Evolutionary conservation across 1,284 basidiomycete genomes (phyloP).

Genomic region (Mycena citricolor): DNA sequence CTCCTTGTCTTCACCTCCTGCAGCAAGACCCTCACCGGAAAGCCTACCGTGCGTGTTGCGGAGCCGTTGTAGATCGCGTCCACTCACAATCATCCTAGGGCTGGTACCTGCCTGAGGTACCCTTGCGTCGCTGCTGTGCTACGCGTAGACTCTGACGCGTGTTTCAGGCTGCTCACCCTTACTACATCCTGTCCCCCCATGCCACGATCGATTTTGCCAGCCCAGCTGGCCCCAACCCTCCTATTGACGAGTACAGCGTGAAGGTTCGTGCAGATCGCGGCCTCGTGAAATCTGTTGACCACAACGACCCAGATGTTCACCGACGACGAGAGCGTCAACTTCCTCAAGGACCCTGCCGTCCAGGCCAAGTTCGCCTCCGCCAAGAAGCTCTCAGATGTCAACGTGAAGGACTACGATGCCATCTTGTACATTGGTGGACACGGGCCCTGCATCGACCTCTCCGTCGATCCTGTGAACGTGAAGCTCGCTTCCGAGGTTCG

Average conservation of each 20-base stretch:
- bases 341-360: slow-evolving; percentile 61
- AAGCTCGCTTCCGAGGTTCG: slow-evolving; percentile 52
- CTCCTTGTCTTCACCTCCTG: slow-evolving; percentile 79
- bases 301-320: slow-evolving; percentile 46
- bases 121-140: too few relatives aligned
- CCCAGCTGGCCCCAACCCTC: slow-evolving; percentile 71
- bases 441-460: slow-evolving; percentile 70
- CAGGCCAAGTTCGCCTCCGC: slow-evolving; percentile 59
- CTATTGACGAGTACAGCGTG: slow-evolving; percentile 64
- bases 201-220: slow-evolving; percentile 69
- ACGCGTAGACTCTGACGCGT: too few relatives aligned
- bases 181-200: slow-evolving; percentile 63
- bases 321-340: slow-evolving; percentile 61
- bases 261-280: slow-evolving; percentile 35
- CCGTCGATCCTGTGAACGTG: slow-evolving; percentile 56
- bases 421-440: slow-evolving; percentile 81
- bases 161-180: slow-evolving; percentile 85
- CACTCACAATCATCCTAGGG: slow-evolving; percentile 39
- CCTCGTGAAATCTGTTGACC: neutral
- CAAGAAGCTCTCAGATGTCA: slow-evolving; percentile 62
- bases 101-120: slow-evolving; percentile 72
- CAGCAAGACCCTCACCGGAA: slow-evolving; percentile 58
- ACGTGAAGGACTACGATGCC: slow-evolving; percentile 62
- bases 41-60: slow-evolving; percentile 47
- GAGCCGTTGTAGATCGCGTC: slow-evolving; percentile 7